Percentiles rank a stretch among this genome's conserved stretches.
Conservation (phyloP, 352 stramenopile genomes). For the Thraustochytrium sp. region DNA sequence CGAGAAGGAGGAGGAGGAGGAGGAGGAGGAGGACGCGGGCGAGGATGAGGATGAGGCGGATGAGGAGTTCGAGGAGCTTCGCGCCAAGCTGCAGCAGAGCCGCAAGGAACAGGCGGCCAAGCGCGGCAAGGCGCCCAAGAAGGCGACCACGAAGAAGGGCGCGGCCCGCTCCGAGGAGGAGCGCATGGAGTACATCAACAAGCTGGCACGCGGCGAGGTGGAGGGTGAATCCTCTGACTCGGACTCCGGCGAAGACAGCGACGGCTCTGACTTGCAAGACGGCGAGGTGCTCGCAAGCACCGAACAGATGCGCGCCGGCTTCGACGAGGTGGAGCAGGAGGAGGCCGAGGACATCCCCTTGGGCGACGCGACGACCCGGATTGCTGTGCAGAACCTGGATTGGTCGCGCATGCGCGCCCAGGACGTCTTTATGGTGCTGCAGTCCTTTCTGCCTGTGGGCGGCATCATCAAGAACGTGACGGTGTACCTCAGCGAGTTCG, state of each 20-base stretch:
- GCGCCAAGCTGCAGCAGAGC: conserved; percentile 47
- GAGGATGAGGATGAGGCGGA: conserved; percentile 48
- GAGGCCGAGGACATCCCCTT: conserved; percentile 65
- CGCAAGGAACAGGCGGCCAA: conserved; percentile 47
- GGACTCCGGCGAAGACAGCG: conserved; percentile 50
- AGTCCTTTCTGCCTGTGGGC: conserved; percentile 80
- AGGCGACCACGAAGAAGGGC: not conserved
- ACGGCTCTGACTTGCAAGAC: conserved; percentile 54
- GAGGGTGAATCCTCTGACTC: conserved; percentile 58
- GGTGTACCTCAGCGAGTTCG: conserved; percentile 92
- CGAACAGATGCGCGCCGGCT: no score
- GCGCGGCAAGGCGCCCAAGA: not conserved
- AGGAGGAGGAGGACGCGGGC: conserved; percentile 52
- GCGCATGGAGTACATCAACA: conserved; percentile 72
- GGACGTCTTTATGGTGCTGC: conserved; percentile 87
- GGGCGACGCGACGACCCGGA: conserved; percentile 70
- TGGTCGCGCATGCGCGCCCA: conserved; percentile 89
- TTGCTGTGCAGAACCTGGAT: conserved; percentile 92
- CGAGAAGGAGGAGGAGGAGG: conserved; percentile 43
- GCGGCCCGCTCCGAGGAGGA: not conserved
- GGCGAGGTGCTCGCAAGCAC: conserved; percentile 36
- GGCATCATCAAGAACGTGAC: conserved; percentile 77
- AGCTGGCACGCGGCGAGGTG: conserved; percentile 71
- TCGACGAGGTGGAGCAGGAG: conserved; percentile 49
- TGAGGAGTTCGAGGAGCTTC: conserved; percentile 16